Conservation (phyloP, 2,329 filamentous ascomycete genomes). For the Beauveria bassiana region DNA sequence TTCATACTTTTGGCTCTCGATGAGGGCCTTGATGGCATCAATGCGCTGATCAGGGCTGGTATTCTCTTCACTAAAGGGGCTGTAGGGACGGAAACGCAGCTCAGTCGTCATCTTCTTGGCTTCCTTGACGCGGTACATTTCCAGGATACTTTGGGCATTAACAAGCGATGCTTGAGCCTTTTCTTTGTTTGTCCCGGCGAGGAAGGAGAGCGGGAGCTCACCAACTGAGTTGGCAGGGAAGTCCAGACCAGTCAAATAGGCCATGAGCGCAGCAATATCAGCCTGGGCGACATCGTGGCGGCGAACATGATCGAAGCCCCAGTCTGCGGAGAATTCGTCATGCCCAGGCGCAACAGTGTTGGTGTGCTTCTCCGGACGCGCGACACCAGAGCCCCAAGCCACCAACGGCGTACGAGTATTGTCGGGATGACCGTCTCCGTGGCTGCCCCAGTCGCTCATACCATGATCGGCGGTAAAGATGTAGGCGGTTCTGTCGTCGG, state of each 20-base stretch:
- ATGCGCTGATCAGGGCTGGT: slow-evolving; percentile 61
- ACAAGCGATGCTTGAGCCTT: slow-evolving; percentile 80
- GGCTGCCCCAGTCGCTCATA: slow-evolving; percentile 99
- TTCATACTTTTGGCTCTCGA: slow-evolving; percentile 58
- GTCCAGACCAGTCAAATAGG: slow-evolving; percentile 77
- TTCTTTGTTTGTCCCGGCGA: slow-evolving; percentile 62
- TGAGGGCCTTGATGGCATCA: slow-evolving; percentile 57
- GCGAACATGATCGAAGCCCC: slow-evolving; percentile 71
- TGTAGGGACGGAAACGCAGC: slow-evolving; percentile 70
- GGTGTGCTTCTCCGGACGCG: slow-evolving; percentile 55
- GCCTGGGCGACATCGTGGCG: slow-evolving; percentile 91
- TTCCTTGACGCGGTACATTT: slow-evolving; percentile 96
- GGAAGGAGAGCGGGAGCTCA: slow-evolving; percentile 76
- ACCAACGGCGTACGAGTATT: slow-evolving; percentile 93
- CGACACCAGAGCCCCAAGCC: slow-evolving; percentile 86
- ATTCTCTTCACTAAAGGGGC: slow-evolving; percentile 55
- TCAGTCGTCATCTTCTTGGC: slow-evolving; percentile 68
- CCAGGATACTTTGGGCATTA: slow-evolving; percentile 80
- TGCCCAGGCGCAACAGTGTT: slow-evolving; percentile 65
- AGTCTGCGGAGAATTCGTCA: slow-evolving; percentile 85
- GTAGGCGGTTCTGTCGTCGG: slow-evolving; percentile 78
- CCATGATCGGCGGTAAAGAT: slow-evolving; percentile 97
- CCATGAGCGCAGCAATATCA: slow-evolving; percentile 91
- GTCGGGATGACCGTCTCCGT: slow-evolving; percentile 94
- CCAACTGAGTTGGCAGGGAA: slow-evolving; percentile 97